These are phyloP conservation scores for Malus hybrid DNA, from an alignment of 331 rosid genomes.

Conservation along the genomic window DNA sequence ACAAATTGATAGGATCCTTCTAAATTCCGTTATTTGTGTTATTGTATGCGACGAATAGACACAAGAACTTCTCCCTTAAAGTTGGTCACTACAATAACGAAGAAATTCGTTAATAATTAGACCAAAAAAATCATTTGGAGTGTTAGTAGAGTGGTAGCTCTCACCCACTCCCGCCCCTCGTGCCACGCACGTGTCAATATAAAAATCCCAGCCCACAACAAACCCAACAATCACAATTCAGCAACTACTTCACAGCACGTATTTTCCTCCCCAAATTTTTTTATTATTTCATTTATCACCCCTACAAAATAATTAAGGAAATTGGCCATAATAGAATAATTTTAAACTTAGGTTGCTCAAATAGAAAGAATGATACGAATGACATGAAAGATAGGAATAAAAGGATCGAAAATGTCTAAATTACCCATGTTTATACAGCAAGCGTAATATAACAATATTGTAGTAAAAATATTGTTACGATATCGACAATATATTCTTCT, in stretches of 20 bases:
- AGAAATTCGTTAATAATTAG: not conserved
- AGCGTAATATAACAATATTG: no score
- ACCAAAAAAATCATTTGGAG: not conserved
- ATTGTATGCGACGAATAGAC: no score
- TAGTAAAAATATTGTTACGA: no score
- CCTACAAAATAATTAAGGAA: not conserved
- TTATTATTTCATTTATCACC: not conserved
- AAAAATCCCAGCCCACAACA: constrained; percentile 1
- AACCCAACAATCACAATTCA: constrained; percentile 8
- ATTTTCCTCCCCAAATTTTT: not conserved
- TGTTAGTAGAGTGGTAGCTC: not conserved
- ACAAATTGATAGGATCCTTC: no score
- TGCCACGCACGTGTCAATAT: constrained; percentile 17
- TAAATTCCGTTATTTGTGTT: no score
- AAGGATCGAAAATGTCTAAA: no score
- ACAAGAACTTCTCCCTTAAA: no score
- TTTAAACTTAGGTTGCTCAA: no score
- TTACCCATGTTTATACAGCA: no score
- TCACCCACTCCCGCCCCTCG: constrained; percentile 3
- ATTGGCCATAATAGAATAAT: not conserved
- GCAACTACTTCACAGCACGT: not conserved
- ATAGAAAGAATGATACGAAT: no score
- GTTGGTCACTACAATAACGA: not conserved
- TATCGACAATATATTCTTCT: no score
- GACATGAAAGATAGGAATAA: no score